Base-by-base conservation (phyloP, 495 filamentous ascomycete genomes). In the Neurospora sp. region DNA sequence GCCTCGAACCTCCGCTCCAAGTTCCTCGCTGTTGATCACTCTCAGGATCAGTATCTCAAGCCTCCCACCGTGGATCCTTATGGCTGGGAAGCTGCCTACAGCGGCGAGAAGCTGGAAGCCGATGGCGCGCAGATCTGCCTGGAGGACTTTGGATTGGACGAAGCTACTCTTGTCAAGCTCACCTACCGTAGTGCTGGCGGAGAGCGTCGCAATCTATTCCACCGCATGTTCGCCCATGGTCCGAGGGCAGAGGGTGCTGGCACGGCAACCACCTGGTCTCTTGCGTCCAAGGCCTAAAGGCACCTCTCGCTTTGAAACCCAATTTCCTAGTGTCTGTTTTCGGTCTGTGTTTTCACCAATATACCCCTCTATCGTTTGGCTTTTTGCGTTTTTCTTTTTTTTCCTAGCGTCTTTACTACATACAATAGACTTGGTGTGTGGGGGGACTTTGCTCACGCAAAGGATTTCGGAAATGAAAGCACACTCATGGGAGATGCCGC, bases 1-100 rank as follows among this genome's bases (percentile, higher is more conserved):
- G 84, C 85, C 68, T 80, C 79, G 40, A 82, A 85, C 53, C 79
- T 81, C 41, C 83, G 84, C 53, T 79, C 80, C 59, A 81, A 85
- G 61, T 78, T 78, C 6, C 72, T 76, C 18, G 53, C 53, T 18
- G 1, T 66, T 27, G 53, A 66, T 35, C 53, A 37, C 31, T 66
- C 53, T 35, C 53, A 77, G 3, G 16, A 71, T 20, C 75, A 74
- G 35, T 75, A 73, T n/a, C 75, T 73, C 70, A 40, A 75, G 39
- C 74, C 69, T 68, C 76, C 78, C 2, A 79, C 78, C 10, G 78
- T 82, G 22, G 84, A 86, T 72, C 74, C 78, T 8, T 86, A 86
- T 42, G 84, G 84, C n/a, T 86, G 84, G 84, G 84, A 86, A 69
- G 83, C 81, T 14, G 83, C 53, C 27, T 66, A 66, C 14, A 27